Base-by-base conservation (phyloP, 805 yeast genomes). In the Pichia deserticola region DNA sequence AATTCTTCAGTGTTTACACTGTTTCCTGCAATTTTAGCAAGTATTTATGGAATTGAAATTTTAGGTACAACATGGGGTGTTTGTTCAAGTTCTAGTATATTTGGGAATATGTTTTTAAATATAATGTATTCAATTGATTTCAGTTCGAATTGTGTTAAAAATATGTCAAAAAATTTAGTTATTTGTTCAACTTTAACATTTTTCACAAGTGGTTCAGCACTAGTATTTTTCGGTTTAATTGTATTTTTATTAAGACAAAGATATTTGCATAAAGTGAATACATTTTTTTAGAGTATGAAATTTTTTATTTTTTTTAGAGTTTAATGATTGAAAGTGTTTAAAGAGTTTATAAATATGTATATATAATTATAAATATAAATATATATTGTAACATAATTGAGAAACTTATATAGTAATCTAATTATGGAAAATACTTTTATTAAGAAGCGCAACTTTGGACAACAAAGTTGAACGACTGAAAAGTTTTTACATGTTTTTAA, bases 11-110 rank as follows among this genome's bases (percentile, higher is more conserved):
- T 87, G 5, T 92, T 88, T 69, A 89, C 98, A 0, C 67, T 88
- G 6, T 86, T 81, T 57, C 98, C 99, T 4, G 85, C 96, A 0
- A 74, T 89, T 12, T 79, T 89, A 13, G 84, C 95, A 1, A 73
- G 83, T 5, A 79, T 86, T 3, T 93, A 96, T 89, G 97, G 97
- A 0, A 76, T 86, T 27, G 89, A 86, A 40, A 76, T 86, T 35
- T 80, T 92, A 66, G 98, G 97, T 0, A 86, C 96, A 3, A 86
- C 92, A 2, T 92, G 96, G 88, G 97, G 97, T 3, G 71, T 85
- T 29, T 86, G 89, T 63, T 84, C 89, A 77, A 74, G 86, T 36
- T 93, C 95, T 0, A 96, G 97, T 3, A 57, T 62, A 27, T 39
- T 64, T 44, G 68, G 68, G 4, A 63, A 61, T 36, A 48, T 64